Conservation (phyloP, 2,329 filamentous ascomycete genomes). For the Neoscytalidium dimidiatum region DNA sequence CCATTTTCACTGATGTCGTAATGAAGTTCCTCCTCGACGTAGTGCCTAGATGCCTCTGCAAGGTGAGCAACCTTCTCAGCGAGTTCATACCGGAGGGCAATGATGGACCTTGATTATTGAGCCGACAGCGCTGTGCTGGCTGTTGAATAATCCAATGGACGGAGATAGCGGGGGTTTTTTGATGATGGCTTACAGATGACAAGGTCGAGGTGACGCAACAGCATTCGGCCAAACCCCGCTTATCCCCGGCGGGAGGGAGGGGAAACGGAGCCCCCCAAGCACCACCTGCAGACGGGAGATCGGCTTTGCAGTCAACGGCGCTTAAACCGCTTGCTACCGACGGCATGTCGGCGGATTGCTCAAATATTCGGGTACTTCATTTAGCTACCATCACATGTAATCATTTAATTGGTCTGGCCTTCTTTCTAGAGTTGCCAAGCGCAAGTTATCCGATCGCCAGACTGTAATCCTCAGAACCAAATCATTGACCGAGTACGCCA, state of each 20-base stretch:
- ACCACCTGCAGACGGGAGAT: slow-evolving; percentile 12
- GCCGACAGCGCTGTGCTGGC: not conserved
- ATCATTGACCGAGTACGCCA: not conserved
- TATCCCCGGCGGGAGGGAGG: not conserved
- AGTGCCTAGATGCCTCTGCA: slow-evolving; percentile 1
- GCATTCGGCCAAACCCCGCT: slow-evolving; percentile 3
- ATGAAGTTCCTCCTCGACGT: not conserved
- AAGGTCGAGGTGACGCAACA: not conserved
- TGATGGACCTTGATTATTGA: not conserved
- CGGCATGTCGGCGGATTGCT: not conserved
- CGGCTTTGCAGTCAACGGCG: slow-evolving; percentile 3
- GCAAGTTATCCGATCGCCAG: not conserved
- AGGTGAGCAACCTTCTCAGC: slow-evolving; percentile 1
- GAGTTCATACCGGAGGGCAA: not conserved
- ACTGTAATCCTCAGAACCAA: not conserved
- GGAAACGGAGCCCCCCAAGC: not conserved
- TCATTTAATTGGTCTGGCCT: no score
- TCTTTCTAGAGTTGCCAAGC: no score
- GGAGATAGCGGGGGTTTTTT: not conserved
- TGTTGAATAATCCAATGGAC: not conserved
- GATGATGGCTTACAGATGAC: not conserved
- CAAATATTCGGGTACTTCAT: no score
- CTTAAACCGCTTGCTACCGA: not conserved
- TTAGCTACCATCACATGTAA: not conserved
- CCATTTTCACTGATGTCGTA: slow-evolving; percentile 37